These are phyloP conservation scores for Vaccinium darrowii DNA, from an alignment of 148 eudicot species.

Conservation along the genomic window DNA sequence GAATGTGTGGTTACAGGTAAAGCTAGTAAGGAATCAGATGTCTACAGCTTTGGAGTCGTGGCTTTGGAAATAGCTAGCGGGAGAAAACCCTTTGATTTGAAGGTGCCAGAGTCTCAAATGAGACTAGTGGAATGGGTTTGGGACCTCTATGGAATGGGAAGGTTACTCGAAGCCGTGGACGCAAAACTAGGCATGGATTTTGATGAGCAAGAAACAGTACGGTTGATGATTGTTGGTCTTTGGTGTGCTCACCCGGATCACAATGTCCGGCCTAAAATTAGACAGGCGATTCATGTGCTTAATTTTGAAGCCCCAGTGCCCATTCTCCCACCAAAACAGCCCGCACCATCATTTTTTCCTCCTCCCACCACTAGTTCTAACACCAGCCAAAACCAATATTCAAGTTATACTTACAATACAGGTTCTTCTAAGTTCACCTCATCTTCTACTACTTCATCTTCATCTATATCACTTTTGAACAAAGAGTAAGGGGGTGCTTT, in stretches of 20 bases:
- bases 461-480: background rate
- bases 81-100: slow-evolving; percentile 25
- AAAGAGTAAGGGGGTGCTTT: background rate
- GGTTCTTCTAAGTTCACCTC: background rate
- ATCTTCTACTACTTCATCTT: background rate
- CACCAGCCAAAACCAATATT: background rate
- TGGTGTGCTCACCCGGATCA: slow-evolving; percentile 35
- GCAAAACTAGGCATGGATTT: slow-evolving; percentile 12
- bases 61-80: slow-evolving; percentile 34
- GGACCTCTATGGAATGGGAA: slow-evolving; percentile 26
- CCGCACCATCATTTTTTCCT: background rate
- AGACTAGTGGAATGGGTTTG: slow-evolving; percentile 28
- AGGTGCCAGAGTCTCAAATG: slow-evolving; percentile 5
- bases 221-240: slow-evolving; percentile 26
- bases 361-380: background rate
- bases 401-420: slow-evolving; percentile 3
- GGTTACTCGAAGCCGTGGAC: slow-evolving; percentile 23
- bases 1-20: slow-evolving; percentile 21
- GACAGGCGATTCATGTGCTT: slow-evolving; percentile 22
- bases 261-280: slow-evolving; percentile 26
- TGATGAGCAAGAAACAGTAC: slow-evolving; percentile 17
- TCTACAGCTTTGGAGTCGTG: slow-evolving; percentile 32
- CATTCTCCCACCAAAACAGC: slow-evolving; percentile 18
- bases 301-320: slow-evolving; percentile 31
- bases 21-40: slow-evolving; percentile 30